These are phyloP conservation scores for Chenopodium suecicum DNA, from an alignment of 148 eudicot genomes.

Conservation along the genomic window DNA sequence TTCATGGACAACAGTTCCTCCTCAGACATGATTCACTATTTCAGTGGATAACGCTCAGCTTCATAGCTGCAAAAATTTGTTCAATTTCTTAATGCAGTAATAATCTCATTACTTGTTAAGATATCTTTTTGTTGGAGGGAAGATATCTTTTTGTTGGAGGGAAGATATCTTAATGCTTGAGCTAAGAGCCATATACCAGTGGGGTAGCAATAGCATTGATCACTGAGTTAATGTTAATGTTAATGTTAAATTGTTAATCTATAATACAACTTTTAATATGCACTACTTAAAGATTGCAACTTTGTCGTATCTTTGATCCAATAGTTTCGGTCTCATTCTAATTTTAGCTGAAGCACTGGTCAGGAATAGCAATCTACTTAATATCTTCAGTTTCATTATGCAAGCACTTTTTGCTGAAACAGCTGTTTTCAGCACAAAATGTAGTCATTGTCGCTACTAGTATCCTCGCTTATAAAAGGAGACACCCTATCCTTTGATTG, in stretches of 20 bases:
- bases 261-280: neutral
- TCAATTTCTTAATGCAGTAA: neutral
- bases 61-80: neutral
- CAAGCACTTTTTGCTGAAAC: slow-evolving; percentile 3
- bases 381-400: slow-evolving; percentile 20
- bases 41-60: neutral
- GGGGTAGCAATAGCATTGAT: neutral
- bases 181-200: neutral
- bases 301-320: slow-evolving; percentile 16
- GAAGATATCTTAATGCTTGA: neutral
- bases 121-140: neutral
- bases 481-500: neutral
- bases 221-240: neutral
- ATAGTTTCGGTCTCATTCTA: slow-evolving; percentile 2
- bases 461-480: slow-evolving; percentile 21
- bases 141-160: neutral
- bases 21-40: neutral
- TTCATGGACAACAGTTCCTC: neutral
- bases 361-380: slow-evolving; percentile 6
- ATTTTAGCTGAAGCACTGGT: slow-evolving; percentile 10
- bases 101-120: too few relatives aligned
- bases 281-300: slow-evolving; percentile 8
- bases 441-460: slow-evolving; percentile 1
- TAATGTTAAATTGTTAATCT: too few relatives aligned
- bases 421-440: slow-evolving; percentile 4